These are phyloP conservation scores for Fusarium stilboides DNA, from an alignment of 2,329 filamentous ascomycete species.

Conservation along the genomic window DNA sequence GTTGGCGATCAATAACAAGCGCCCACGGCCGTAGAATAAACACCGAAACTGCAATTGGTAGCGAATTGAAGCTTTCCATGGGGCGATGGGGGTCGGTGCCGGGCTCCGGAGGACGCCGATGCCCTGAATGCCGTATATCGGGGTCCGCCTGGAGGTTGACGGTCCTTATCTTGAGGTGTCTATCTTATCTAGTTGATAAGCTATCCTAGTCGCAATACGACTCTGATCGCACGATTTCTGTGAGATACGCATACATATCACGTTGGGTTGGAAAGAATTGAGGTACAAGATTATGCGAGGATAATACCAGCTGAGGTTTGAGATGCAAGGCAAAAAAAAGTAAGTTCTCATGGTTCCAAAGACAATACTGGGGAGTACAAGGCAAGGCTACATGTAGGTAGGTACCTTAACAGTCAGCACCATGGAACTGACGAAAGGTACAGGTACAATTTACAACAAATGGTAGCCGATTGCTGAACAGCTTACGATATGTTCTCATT, in stretches of 20 bases:
- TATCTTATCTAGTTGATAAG: constrained; percentile 29
- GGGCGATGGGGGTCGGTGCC: constrained; percentile 45
- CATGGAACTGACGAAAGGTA: not conserved
- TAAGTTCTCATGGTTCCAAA: not conserved
- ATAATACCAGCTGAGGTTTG: not conserved
- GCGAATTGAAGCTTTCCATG: constrained; percentile 43
- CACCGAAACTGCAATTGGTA: constrained; percentile 24
- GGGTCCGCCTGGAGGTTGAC: constrained; percentile 40
- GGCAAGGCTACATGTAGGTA: not conserved
- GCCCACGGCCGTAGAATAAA: constrained; percentile 42
- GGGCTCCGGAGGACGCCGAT: constrained; percentile 50
- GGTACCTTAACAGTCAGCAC: not conserved
- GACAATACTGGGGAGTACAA: not conserved
- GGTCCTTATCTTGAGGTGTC: constrained; percentile 32
- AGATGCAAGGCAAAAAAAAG: not conserved
- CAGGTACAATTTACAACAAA: not conserved
- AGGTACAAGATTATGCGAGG: constrained; percentile 6
- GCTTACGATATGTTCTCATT: not conserved
- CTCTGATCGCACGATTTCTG: constrained; percentile 40
- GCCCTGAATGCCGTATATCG: constrained; percentile 41
- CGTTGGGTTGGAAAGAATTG: not conserved
- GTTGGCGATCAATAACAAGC: constrained; percentile 43
- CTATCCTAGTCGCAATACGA: constrained; percentile 19
- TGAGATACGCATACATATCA: constrained; percentile 2
- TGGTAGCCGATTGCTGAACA: not conserved